A percentile compares a stretch with the other conserved stretches of the same genome.
Evolutionary conservation across 495 filamentous ascomycete species (phyloP).

Genomic region (Aspergillus bridgeri): DNA sequence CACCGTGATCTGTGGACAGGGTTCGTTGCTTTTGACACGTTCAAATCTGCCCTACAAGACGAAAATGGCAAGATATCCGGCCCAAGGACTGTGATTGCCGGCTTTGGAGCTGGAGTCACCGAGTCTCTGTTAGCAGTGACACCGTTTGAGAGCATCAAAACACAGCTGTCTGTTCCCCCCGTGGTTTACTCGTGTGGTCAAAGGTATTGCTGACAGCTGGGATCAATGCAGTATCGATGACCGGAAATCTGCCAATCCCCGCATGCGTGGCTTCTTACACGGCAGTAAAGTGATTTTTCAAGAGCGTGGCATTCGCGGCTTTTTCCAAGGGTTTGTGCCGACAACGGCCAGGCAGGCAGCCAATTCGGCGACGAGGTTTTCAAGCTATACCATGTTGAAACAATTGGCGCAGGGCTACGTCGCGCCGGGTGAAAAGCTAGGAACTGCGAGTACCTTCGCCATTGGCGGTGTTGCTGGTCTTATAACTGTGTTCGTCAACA

Average conservation of each 20-base stretch:
- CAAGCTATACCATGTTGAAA: slow-evolving; percentile 83
- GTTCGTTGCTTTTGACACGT: slow-evolving; percentile 94
- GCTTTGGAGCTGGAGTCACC: slow-evolving; percentile 91
- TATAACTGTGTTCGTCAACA: slow-evolving; percentile 80
- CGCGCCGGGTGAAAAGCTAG: slow-evolving; percentile 90
- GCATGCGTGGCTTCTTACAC: slow-evolving; percentile 90
- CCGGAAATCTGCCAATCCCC: slow-evolving; percentile 79
- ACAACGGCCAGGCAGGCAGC: slow-evolving; percentile 93
- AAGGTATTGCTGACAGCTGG: slow-evolving; percentile 1
- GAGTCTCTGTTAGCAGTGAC: slow-evolving; percentile 93
- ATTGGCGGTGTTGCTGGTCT: slow-evolving; percentile 87
- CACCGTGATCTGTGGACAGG: slow-evolving; percentile 44
- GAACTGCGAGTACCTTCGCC: slow-evolving; percentile 82
- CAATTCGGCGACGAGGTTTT: slow-evolving; percentile 87
- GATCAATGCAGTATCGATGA: slow-evolving; percentile 72
- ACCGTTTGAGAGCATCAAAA: slow-evolving; percentile 97
- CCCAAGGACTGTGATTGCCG: slow-evolving; percentile 84
- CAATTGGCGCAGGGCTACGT: slow-evolving; percentile 91
- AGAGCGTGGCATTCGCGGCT: slow-evolving; percentile 83
- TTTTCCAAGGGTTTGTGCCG: slow-evolving; percentile 95
- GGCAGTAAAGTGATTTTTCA: slow-evolving; percentile 80
- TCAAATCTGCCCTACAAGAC: slow-evolving; percentile 79
- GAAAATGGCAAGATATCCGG: slow-evolving; percentile 85
- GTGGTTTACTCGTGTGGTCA: background rate
- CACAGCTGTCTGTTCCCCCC: slow-evolving; percentile 60